A percentile compares a stretch with the other conserved stretches of the same genome.
Evolutionary conservation across 169 alveolate species (phyloP).

Genomic region (Amoebophrya sp.): DNA sequence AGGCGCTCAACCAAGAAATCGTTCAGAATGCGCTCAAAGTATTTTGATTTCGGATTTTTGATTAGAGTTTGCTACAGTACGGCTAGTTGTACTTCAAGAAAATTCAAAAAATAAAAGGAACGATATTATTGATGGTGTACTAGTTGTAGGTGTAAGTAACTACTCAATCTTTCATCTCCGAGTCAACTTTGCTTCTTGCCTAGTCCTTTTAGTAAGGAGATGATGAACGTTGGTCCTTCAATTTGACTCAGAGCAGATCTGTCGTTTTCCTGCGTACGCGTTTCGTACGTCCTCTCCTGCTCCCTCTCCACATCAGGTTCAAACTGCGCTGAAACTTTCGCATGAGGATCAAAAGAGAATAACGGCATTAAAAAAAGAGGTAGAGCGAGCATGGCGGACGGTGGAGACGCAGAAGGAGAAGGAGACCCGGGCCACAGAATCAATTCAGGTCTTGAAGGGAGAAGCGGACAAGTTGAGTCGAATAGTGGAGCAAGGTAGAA

Average conservation of each 20-base stretch:
- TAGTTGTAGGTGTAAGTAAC: no score
- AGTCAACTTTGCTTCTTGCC: no score
- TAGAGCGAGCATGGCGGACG: constrained; percentile 62
- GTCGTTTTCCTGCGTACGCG: no score
- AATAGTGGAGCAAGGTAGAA: constrained; percentile 55
- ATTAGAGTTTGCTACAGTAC: background rate
- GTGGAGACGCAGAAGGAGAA: constrained; percentile 58
- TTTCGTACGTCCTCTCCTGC: background rate
- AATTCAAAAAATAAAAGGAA: background rate
- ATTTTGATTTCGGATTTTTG: background rate
- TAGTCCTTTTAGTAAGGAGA: no score
- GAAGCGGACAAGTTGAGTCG: constrained; percentile 58
- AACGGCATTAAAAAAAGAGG: constrained; percentile 55
- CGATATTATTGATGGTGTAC: no score
- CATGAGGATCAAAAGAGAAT: constrained; percentile 63
- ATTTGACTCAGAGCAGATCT: no score
- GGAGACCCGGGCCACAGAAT: constrained; percentile 58
- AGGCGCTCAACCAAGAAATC: background rate
- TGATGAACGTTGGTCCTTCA: no score
- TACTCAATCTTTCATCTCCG: no score
- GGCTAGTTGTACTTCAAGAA: no score
- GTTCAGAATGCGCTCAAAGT: background rate
- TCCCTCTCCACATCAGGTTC: constrained; percentile 41
- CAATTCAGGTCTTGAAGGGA: constrained; percentile 52
- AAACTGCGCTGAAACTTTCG: constrained; percentile 59